phyloP scores from a whole-genome alignment of 306 rosid species.

The Trifolium dubium region DNA sequence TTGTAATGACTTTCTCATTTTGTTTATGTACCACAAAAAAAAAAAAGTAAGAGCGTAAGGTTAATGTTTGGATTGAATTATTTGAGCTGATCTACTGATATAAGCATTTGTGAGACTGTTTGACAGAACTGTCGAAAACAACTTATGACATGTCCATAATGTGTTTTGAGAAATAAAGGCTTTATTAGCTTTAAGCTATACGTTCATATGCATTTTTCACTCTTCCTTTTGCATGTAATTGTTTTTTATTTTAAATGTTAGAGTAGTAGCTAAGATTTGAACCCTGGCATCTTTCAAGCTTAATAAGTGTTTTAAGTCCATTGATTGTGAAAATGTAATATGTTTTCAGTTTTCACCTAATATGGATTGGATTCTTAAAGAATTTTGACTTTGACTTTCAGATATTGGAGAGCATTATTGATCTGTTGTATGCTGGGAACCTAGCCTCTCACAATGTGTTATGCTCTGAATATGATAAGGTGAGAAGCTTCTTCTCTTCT shows the following conservation, averaged over 20 bases:
- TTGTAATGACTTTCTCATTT: too few species aligned
- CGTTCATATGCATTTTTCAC: not conserved
- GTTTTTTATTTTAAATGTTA: not conserved
- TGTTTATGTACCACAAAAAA: too few species aligned
- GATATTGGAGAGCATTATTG: constrained; percentile 64
- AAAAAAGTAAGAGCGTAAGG: not conserved
- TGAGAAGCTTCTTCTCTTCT: constrained; percentile 30
- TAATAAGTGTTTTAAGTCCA: not conserved
- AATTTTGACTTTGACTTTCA: constrained; percentile 44
- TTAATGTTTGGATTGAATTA: not conserved
- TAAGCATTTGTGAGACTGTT: too few species aligned
- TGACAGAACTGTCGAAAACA: too few species aligned
- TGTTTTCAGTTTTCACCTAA: not conserved
- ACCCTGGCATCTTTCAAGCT: not conserved
- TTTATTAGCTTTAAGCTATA: too few species aligned
- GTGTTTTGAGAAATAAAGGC: not conserved
- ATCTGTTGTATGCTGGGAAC: constrained; percentile 32
- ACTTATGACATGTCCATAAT: too few species aligned
- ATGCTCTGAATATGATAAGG: constrained; percentile 60
- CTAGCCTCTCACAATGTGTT: constrained; percentile 55
- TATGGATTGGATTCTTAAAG: not conserved
- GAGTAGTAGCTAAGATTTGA: not conserved
- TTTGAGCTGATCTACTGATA: too few species aligned
- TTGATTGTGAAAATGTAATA: not conserved
- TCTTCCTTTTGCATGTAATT: not conserved